Evolutionary conservation across 768 basidiomycete genomes (phyloP).

Genomic region (Neoboletus magnificus): DNA sequence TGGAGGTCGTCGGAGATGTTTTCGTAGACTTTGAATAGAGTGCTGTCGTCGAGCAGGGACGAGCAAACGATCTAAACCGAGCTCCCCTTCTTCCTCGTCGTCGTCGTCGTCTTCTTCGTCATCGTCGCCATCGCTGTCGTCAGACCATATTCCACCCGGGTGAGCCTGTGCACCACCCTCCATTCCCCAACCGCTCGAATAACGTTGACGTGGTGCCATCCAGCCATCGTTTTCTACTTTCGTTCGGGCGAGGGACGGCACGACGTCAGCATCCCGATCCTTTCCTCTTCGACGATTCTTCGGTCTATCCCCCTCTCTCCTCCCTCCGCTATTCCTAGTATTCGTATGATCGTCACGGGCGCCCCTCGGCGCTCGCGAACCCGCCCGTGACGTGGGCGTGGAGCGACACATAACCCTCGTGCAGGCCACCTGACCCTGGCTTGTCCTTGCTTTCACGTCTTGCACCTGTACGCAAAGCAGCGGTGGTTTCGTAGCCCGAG

Average conservation of each 20-base stretch:
- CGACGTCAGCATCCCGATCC: constrained; percentile 34
- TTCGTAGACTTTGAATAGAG: constrained; percentile 69
- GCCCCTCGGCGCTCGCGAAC: constrained; percentile 39
- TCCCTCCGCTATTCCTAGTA: constrained; percentile 22
- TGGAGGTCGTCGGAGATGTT: constrained; percentile 45
- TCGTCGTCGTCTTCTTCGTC: constrained; percentile 43
- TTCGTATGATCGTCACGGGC: constrained; percentile 19
- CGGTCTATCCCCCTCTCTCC: constrained; percentile 16
- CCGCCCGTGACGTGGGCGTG: constrained; percentile 62
- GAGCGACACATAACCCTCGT: constrained; percentile 66
- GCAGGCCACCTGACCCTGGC: constrained; percentile 40
- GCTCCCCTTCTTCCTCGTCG: constrained; percentile 53
- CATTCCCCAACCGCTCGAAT: constrained; percentile 33
- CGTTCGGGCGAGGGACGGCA: constrained; percentile 63
- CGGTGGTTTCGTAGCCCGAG: constrained; percentile 26
- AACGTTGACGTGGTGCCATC: constrained; percentile 35
- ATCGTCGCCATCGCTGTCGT: constrained; percentile 32
- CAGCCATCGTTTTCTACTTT: constrained; percentile 58
- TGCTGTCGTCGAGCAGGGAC: constrained; percentile 70
- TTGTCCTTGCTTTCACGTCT: constrained; percentile 26
- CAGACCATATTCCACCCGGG: constrained; percentile 14
- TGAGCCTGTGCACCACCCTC: constrained; percentile 15
- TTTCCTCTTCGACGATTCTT: constrained; percentile 26
- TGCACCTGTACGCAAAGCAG: constrained; percentile 35
- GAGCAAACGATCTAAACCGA: constrained; percentile 64